Evolutionary conservation across 805 yeast species (phyloP), one percentile per base, ranked within the genome.

Genomic region (Cyberlindnera euphorbiiphila): DNA sequence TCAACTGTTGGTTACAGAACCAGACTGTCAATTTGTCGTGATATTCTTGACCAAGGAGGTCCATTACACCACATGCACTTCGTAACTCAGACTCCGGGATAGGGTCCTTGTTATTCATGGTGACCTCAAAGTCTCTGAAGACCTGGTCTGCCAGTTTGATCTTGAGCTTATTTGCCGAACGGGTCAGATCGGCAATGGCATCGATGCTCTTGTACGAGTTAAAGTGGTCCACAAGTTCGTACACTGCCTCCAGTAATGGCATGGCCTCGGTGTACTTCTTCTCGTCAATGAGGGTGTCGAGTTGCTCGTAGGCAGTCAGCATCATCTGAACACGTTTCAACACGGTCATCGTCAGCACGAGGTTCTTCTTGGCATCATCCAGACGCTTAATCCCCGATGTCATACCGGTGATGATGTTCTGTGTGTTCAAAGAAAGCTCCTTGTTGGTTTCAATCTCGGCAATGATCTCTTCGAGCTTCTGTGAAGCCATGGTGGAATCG

Each of bases 321-420:
- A 93, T 68, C 85, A 89, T 89, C 54, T 88, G 95, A 25, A 93
- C 66, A 44, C 96, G 72, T 52, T 91, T 85, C 48, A 91, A 68
- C 25, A 88, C 78, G 1, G 94, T 86, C 85, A 93, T 85, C 9
- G 93, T 77, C 19, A 78, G 68, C 2, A 87, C 89, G 33, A 93
- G 65, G 58, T 93, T 93, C 55, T 76, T 77, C 65, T 93, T 93
- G 24, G 89, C 80, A 34, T 74, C 76, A 60, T 93, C 98, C 42
- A 93, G 68, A 16, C 71, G 64, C 49, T 86, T 83, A 44, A 93
- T 88, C 26, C 81, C 82, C 4, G 75, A 68, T 0, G 97, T 91
- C 74, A 87, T 82, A 4, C 56, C 60, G 10, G 80, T 68, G 38
- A 88, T 85, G 4, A 78, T 70, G 5, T 59, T 43, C 42, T 82